Conservation (phyloP, 176 grass and related monocot genomes). For the Cenchrus purpureus region DNA sequence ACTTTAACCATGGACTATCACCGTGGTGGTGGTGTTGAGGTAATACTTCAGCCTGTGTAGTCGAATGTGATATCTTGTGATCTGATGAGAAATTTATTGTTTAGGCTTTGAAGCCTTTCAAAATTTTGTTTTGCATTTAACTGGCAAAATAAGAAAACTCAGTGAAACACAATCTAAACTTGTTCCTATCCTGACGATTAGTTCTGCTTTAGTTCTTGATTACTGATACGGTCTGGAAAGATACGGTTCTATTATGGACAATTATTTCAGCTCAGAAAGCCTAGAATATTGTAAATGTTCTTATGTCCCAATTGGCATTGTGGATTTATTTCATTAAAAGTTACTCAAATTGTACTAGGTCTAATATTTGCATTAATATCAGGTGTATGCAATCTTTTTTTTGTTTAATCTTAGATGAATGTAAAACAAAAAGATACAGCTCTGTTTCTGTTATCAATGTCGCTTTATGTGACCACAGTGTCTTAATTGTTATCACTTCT, state of each 20-base stretch:
- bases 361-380: constrained; percentile 25
- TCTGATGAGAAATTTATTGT: neutral
- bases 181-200: constrained; percentile 2
- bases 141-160: constrained; percentile 3
- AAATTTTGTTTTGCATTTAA: neutral
- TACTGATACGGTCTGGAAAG: constrained; percentile 3
- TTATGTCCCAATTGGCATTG: neutral
- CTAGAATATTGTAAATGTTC: neutral
- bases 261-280: constrained; percentile 4
- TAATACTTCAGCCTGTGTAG: constrained; percentile 31
- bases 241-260: neutral
- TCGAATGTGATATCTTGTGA: neutral
- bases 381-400: neutral
- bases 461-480: neutral
- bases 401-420: neutral
- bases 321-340: neutral
- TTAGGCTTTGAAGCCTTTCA: neutral
- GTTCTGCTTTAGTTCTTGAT: neutral
- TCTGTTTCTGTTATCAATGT: neutral
- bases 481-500: neutral
- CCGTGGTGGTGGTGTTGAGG: constrained; percentile 74
- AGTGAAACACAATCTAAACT: neutral
- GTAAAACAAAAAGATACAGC: constrained; percentile 23
- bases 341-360: neutral
- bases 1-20: constrained; percentile 93